These are phyloP conservation scores for Xerocomus potaroensis DNA, from an alignment of 768 basidiomycete genomes.

Conservation along the genomic window DNA sequence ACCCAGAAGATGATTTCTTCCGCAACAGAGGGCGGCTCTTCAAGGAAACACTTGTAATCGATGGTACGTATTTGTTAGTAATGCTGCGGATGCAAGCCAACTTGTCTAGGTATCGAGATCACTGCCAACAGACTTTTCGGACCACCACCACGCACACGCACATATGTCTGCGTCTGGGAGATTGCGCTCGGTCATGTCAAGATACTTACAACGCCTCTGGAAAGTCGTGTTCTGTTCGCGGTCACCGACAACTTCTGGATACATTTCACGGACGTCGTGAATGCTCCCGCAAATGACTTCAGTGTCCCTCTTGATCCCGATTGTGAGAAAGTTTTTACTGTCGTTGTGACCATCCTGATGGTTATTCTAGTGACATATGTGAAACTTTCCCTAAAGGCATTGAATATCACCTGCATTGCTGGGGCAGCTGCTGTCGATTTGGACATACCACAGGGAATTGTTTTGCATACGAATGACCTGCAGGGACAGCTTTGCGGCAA, in stretches of 20 bases:
- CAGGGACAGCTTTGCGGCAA: slow-evolving; percentile 65
- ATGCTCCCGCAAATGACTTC: slow-evolving; percentile 75
- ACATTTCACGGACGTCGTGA: slow-evolving; percentile 72
- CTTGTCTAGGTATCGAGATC: slow-evolving; percentile 61
- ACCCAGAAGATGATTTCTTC: slow-evolving; percentile 40
- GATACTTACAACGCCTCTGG: slow-evolving; percentile 48
- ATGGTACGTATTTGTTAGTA: slow-evolving; percentile 33
- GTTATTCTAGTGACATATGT: slow-evolving; percentile 71
- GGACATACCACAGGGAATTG: slow-evolving; percentile 54
- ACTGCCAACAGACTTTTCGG: slow-evolving; percentile 87
- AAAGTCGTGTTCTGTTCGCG: slow-evolving; percentile 48
- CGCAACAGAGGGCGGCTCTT: slow-evolving; percentile 12
- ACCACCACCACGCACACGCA: slow-evolving; percentile 74
- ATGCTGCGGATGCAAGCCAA: not conserved
- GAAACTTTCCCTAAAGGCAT: slow-evolving; percentile 53
- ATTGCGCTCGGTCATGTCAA: slow-evolving; percentile 65
- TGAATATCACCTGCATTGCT: slow-evolving; percentile 56
- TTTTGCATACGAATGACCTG: slow-evolving; percentile 69
- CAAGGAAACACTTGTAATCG: slow-evolving; percentile 43
- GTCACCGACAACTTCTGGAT: slow-evolving; percentile 56
- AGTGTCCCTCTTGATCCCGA: slow-evolving; percentile 67
- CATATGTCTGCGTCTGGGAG: slow-evolving; percentile 95
- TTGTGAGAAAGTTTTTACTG: slow-evolving; percentile 41
- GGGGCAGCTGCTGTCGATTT: slow-evolving; percentile 52
- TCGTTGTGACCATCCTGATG: slow-evolving; percentile 2